Evolutionary conservation across 148 eudicot genomes (phyloP), one percentile per base, ranked within the genome.

Genomic region (Camellia sinensis): DNA sequence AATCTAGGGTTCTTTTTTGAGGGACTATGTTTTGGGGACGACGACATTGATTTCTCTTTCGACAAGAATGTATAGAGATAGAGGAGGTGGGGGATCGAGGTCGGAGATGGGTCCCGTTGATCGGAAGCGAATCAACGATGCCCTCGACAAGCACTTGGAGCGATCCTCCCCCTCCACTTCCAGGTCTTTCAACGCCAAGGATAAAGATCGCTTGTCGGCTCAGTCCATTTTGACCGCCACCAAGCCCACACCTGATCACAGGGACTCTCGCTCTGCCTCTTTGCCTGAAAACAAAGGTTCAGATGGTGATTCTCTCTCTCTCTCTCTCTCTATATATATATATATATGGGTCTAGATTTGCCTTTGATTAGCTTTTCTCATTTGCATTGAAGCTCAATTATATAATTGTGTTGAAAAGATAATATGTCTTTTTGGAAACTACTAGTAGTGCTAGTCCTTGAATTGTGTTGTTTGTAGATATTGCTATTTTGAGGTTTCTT

Each of bases 121-220:
- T 85, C 87, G 93, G 83, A 90, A 90, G 64, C 82, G 86, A 22
- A 86, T 88, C 22, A 89, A 89, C 57, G 91, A 87, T 54, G 90
- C 89, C 60, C 82, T 90, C 64, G 91, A 88, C 82, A 90, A 88
- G 80, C 93, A 88, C 46, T 83, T 90, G 82, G 93, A 89, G 50
- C 75, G 85, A 69, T 90, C 90, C 0, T 88, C 91, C 4, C 89
- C 92, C 10, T 90, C 91, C 2, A 85, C 91, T 41, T 90, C 92
- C 7, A 80, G 85, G 64, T 85, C 85, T 63, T 61, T 89, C 70
- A 81, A 75, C 46, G 81, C 80, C 57, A 87, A 83, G 73, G 87
- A 81, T 75, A 87, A 89, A 77, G 87, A 85, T 79, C 76, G 85
- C 13, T 37, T 82, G 44, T 78, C 88, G 0, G 80, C 82, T 14